Evolutionary conservation across 2,329 filamentous ascomycete species (phyloP).

Genomic region (Ophiostoma montium): DNA sequence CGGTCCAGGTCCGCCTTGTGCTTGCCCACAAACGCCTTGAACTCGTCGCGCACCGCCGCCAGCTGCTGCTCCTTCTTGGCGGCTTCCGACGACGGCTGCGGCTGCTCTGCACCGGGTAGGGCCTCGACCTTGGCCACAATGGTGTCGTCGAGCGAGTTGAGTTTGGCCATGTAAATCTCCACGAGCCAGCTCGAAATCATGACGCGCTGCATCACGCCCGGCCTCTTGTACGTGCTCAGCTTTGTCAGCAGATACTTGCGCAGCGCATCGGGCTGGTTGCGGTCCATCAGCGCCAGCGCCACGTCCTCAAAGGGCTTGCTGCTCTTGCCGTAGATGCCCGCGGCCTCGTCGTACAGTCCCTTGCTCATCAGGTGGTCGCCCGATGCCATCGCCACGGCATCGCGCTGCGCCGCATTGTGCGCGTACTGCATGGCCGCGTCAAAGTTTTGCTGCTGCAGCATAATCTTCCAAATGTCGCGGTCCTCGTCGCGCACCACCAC

Average conservation of each 20-base stretch:
- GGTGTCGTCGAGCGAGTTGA: constrained; percentile 87
- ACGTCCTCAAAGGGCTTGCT: constrained; percentile 97
- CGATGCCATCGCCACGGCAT: constrained; percentile 81
- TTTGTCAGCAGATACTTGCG: constrained; percentile 82
- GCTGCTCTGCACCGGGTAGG: no score
- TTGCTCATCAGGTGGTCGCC: constrained; percentile 77
- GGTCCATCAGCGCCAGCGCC: constrained; percentile 78
- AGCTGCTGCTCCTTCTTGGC: constrained; percentile 35
- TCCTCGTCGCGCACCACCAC: constrained; percentile 84
- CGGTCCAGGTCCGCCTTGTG: constrained; percentile 80
- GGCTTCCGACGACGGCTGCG: constrained; percentile 51
- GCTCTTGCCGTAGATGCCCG: constrained; percentile 81
- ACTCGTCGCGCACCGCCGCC: constrained; percentile 58
- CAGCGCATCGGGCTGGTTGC: constrained; percentile 76
- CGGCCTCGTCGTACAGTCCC: constrained; percentile 73
- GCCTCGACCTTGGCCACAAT: constrained; percentile 31
- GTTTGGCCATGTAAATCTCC: constrained; percentile 92
- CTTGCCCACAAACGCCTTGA: constrained; percentile 72
- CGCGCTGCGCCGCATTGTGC: constrained; percentile 64
- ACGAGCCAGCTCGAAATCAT: constrained; percentile 95
- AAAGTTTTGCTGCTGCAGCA: constrained; percentile 76
- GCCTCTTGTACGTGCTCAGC: constrained; percentile 66
- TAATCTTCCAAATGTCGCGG: constrained; percentile 86
- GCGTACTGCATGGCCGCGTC: constrained; percentile 80
- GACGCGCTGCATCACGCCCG: constrained; percentile 76